A percentile compares a stretch with the other conserved stretches of the same genome.
Conservation (phyloP, 2,329 filamentous ascomycete species). For the Lachnellula suecica region DNA sequence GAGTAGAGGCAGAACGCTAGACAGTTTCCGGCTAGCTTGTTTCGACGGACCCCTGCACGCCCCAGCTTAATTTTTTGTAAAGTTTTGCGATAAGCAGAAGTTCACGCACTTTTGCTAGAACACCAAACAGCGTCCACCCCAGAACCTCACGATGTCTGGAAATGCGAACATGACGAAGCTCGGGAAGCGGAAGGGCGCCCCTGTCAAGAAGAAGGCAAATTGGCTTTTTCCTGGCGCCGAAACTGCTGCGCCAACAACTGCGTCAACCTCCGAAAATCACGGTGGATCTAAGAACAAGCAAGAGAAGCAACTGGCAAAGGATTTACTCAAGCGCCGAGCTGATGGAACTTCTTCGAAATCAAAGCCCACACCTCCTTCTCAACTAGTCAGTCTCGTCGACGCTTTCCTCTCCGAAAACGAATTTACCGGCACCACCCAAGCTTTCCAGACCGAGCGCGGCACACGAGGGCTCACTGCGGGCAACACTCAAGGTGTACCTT, state of each 20-base stretch:
- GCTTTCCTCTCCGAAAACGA: slow-evolving; percentile 65
- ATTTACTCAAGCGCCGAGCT: slow-evolving; percentile 28
- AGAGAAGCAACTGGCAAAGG: slow-evolving; percentile 30
- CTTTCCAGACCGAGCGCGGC: slow-evolving; percentile 63
- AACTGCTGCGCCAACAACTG: slow-evolving; percentile 11
- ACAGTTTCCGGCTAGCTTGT: not conserved
- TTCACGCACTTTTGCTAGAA: not conserved
- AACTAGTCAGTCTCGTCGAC: slow-evolving; percentile 67
- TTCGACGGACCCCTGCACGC: not conserved
- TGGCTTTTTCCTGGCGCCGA: slow-evolving; percentile 32
- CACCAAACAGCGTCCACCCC: slow-evolving; percentile 8
- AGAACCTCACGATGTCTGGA: slow-evolving; percentile 22
- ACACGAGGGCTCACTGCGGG: slow-evolving; percentile 35
- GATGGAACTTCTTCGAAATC: slow-evolving; percentile 22
- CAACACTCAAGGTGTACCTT: slow-evolving; percentile 43
- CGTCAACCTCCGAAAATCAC: slow-evolving; percentile 16
- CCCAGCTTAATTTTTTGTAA: too few species aligned
- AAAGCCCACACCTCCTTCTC: slow-evolving; percentile 47
- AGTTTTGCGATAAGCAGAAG: not conserved
- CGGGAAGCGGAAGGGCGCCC: slow-evolving; percentile 28
- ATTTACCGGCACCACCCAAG: slow-evolving; percentile 59
- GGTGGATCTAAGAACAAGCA: slow-evolving; percentile 24
- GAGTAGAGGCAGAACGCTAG: too few species aligned
- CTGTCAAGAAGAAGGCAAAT: slow-evolving; percentile 26
- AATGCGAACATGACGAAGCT: slow-evolving; percentile 34